Percentiles rank a stretch among this genome's conserved stretches.
Evolutionary conservation across 257 asterid genomes (phyloP).

Genomic region (Nicotiana tabacum): DNA sequence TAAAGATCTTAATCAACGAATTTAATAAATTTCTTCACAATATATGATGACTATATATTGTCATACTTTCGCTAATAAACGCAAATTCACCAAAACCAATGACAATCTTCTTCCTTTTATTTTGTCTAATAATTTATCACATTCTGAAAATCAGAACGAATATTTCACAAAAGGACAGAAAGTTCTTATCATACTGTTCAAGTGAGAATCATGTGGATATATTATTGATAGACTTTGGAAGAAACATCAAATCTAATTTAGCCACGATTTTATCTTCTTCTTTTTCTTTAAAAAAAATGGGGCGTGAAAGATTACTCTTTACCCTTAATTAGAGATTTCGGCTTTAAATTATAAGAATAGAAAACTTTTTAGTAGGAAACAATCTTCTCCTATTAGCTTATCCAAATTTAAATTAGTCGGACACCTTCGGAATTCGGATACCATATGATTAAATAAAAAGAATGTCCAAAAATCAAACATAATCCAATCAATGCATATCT

Average conservation of each 20-base stretch:
- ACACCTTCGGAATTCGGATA: background rate
- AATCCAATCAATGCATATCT: background rate
- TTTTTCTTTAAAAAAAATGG: background rate
- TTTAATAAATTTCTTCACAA: background rate
- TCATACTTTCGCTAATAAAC: background rate
- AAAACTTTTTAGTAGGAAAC: background rate
- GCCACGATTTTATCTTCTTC: background rate
- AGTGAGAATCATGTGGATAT: background rate
- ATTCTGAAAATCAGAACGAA: background rate
- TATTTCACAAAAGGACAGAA: background rate
- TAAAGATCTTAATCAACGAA: background rate
- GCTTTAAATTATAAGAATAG: no score
- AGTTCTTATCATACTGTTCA: background rate
- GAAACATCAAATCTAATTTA: background rate
- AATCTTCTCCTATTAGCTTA: background rate
- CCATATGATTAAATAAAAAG: background rate
- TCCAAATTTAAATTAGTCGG: background rate
- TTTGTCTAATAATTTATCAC: background rate
- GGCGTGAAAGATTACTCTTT: no score
- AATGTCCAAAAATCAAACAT: background rate
- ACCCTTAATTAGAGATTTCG: no score
- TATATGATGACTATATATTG: background rate
- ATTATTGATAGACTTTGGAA: background rate
- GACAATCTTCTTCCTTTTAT: no score
- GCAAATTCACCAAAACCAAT: background rate